phyloP scores from a whole-genome alignment of 2,329 filamentous ascomycete genomes.

The Helotiales sp. region DNA sequence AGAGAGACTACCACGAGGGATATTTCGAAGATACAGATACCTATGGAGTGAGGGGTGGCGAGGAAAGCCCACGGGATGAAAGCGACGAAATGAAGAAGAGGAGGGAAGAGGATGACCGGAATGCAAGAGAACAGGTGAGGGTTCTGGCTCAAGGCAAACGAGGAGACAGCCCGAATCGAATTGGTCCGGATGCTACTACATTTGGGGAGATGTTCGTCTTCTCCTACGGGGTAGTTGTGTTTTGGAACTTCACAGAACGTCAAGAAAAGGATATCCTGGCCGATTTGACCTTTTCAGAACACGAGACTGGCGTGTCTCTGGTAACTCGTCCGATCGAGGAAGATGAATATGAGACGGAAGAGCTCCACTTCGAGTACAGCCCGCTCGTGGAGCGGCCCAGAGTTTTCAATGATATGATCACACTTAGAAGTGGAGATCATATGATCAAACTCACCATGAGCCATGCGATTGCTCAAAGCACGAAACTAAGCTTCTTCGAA shows the following conservation, averaged over 20 bases:
- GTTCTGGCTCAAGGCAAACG: conserved; percentile 47
- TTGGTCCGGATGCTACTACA: conserved; percentile 73
- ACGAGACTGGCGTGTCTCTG: conserved; percentile 68
- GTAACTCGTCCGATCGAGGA: conserved; percentile 82
- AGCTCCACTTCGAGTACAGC: conserved; percentile 98
- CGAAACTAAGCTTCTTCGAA: conserved; percentile 94
- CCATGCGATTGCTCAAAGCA: conserved; percentile 96
- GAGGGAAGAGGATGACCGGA: conserved; percentile 41
- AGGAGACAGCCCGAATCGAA: conserved; percentile 58
- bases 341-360: conserved; percentile 94
- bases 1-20: conserved; percentile 86
- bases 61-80: conserved; percentile 52
- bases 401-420: conserved; percentile 99
- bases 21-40: conserved; percentile 78
- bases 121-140: conserved; percentile 45
- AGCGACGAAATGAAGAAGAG: conserved; percentile 42
- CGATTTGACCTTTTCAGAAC: conserved; percentile 86
- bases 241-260: conserved; percentile 97
- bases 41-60: conserved; percentile 53
- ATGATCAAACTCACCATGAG: conserved; percentile 99
- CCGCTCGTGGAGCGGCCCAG: conserved; percentile 82
- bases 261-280: conserved; percentile 97
- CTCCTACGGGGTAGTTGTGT: conserved; percentile 95
- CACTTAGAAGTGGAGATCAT: conserved; percentile 89
- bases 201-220: conserved; percentile 98